Base-by-base conservation (phyloP, 352 stramenopile species). In the Pythium dissotocum region DNA sequence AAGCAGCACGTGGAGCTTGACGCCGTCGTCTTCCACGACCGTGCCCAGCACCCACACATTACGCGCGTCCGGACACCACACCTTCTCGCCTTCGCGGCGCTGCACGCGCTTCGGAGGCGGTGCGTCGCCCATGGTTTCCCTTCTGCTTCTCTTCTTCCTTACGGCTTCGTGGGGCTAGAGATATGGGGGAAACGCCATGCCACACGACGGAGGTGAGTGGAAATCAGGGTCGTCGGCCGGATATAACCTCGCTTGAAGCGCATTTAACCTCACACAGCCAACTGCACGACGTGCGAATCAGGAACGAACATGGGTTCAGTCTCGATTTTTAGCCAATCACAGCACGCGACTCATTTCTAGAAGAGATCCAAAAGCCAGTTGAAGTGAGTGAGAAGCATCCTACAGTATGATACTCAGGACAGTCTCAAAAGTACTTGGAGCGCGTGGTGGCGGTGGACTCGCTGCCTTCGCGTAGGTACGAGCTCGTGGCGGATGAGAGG, bases 31-130 rank as follows among this genome's bases (percentile, higher is more conserved):
- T 65, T 96, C 88, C 35, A 94, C 77, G 53, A 96, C 86, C 0
- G 87, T 94, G 35, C 87, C 88, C 28, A 96, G 71, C 61, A 93
- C 83, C 88, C 88, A 96, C 60, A 96, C 87, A 48, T 94, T 95
- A 69, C 86, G 85, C 36, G 88, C 72, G 61, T 95, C 87, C 0
- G 88, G 87, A 61, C 84, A 92, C 88, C 88, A 96, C 8, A 96
- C 87, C 66, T 94, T 94, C 75, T 96, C 87, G 59, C 88, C 88
- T 71, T 95, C 88, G 28, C 88, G 85, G 28, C 85, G 86, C 52
- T 69, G 68, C 30, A 76, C 65, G 64, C 86, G 81, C 74, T 88
- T 88, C 28, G 85, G 84, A 16, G 49, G 38, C 10, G 49, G 16
- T 6, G 56, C 58, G 63, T 71, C 69, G 38, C 30, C 69, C 63